phyloP scores from a whole-genome alignment of 805 yeast species.

The Zygosaccharomyces gambellarensis region DNA sequence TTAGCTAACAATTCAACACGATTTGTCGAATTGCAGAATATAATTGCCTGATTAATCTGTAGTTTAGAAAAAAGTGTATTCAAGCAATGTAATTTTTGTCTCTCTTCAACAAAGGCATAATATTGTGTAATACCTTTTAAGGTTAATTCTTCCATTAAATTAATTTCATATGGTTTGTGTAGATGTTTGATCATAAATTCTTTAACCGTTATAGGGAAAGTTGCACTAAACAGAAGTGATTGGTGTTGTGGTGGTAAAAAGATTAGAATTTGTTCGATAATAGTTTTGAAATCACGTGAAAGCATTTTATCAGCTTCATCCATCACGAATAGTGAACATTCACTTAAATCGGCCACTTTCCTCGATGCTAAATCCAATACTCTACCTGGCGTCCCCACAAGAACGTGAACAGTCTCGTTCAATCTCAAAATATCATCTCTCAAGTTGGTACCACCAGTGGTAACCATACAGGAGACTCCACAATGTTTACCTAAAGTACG shows the following conservation, averaged over 20 bases:
- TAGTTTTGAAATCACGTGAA: conserved; percentile 79
- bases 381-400: conserved; percentile 98
- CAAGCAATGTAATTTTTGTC: conserved; percentile 90
- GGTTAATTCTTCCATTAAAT: conserved; percentile 95
- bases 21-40: conserved; percentile 93
- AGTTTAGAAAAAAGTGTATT: conserved; percentile 91
- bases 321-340: conserved; percentile 87
- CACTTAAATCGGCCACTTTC: conserved; percentile 77
- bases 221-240: conserved; percentile 86
- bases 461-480: conserved; percentile 90
- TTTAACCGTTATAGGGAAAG: conserved; percentile 93
- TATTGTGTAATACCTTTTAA: conserved; percentile 94
- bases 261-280: conserved; percentile 78
- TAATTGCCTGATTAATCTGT: conserved; percentile 93
- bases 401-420: conserved; percentile 85
- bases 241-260: conserved; percentile 80
- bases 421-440: conserved; percentile 92
- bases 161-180: conserved; percentile 89
- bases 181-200: conserved; percentile 87
- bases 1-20: conserved; percentile 94
- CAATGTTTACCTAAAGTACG: conserved; percentile 92
- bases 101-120: conserved; percentile 97
- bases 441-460: conserved; percentile 95
- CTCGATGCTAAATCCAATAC: conserved; percentile 90
- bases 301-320: conserved; percentile 99